phyloP scores from a whole-genome alignment of 2,329 filamentous ascomycete species.

The Botrytis galanthina region DNA sequence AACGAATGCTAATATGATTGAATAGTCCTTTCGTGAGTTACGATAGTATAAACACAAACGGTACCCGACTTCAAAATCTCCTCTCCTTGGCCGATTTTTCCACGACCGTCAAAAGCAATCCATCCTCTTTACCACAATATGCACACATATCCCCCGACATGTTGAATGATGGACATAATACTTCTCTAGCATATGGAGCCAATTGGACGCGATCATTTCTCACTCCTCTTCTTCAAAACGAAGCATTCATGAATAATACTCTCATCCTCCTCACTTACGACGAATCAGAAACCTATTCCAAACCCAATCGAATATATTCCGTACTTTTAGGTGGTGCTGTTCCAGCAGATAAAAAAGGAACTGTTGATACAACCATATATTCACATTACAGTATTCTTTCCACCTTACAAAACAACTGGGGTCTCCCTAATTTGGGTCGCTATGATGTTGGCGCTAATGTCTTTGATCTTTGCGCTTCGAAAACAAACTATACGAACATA shows the following conservation, averaged over 20 bases:
- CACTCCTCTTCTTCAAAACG: constrained; percentile 50
- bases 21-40: constrained; percentile 47
- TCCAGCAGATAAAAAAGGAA: constrained; percentile 47
- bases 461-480: constrained; percentile 35
- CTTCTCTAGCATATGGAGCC: constrained; percentile 50
- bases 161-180: constrained; percentile 64
- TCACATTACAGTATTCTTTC: constrained; percentile 47
- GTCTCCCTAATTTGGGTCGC: constrained; percentile 43
- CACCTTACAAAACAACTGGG: constrained; percentile 46
- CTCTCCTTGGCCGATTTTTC: constrained; percentile 63
- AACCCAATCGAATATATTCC: constrained; percentile 53
- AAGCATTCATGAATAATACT: constrained; percentile 52
- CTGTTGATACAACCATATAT: constrained; percentile 50
- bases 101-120: constrained; percentile 52
- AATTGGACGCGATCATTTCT: constrained; percentile 53
- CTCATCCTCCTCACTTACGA: constrained; percentile 59
- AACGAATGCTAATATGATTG: constrained; percentile 14
- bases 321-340: constrained; percentile 56
- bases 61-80: constrained; percentile 53
- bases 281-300: constrained; percentile 52
- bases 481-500: constrained; percentile 35
- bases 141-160: constrained; percentile 62
- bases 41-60: constrained; percentile 52
- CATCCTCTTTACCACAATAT: constrained; percentile 58
- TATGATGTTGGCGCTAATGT: constrained; percentile 45